phyloP scores from a whole-genome alignment of 1,284 basidiomycete genomes.

The Malassezia globosa region DNA sequence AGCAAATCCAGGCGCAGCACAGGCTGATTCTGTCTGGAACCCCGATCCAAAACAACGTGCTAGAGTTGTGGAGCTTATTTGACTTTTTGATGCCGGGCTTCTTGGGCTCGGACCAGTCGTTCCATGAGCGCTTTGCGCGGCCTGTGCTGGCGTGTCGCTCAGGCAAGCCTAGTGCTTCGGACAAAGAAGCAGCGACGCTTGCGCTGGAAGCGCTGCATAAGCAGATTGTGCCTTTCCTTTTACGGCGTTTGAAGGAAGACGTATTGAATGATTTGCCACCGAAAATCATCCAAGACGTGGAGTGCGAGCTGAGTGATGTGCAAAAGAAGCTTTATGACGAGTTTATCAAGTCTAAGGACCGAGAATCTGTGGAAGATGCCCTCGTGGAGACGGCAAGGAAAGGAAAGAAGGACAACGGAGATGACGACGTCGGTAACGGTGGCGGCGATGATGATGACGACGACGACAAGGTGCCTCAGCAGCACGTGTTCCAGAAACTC shows the following conservation, averaged over 20 bases:
- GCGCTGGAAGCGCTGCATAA: conserved; percentile 94
- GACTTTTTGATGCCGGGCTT: conserved; percentile 99
- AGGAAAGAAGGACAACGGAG: neutral
- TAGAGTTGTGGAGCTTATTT: conserved; percentile 96
- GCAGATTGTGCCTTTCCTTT: conserved; percentile 94
- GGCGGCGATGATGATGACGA: conserved; percentile 50
- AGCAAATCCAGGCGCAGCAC: conserved; percentile 78
- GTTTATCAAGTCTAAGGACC: conserved; percentile 56
- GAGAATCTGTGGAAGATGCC: conserved; percentile 50
- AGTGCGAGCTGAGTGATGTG: conserved; percentile 73
- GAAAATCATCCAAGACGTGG: conserved; percentile 99
- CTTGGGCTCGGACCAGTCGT: conserved; percentile 82
- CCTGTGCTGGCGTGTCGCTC: conserved; percentile 91
- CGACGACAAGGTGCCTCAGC: conserved; percentile 52
- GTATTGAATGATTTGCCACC: conserved; percentile 91
- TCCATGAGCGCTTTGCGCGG: conserved; percentile 91
- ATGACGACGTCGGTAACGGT: conserved; percentile 50
- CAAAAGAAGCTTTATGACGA: conserved; percentile 64
- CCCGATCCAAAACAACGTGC: conserved; percentile 96
- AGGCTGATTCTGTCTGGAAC: conserved; percentile 90
- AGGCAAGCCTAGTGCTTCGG: conserved; percentile 74
- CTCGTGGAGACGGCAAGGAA: too few relatives aligned
- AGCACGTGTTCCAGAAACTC: conserved; percentile 53
- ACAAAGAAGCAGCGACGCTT: conserved; percentile 66
- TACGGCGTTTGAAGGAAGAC: conserved; percentile 93